Percentiles rank a stretch among this genome's conserved stretches.
Conservation (phyloP, 371 early-diverging fungal genomes). For the Mortierella sp. region DNA sequence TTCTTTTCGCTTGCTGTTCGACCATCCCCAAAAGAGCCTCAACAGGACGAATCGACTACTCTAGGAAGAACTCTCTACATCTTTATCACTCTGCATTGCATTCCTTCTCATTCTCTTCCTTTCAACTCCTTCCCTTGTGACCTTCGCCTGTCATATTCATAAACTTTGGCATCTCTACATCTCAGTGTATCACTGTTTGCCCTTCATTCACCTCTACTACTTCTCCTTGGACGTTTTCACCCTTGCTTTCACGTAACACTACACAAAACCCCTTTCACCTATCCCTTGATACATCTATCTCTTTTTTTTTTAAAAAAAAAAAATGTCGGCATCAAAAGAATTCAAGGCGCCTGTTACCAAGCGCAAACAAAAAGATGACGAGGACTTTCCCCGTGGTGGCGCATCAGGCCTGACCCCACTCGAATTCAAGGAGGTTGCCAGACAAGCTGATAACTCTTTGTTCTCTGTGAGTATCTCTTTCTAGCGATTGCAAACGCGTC, state of each 20-base stretch:
- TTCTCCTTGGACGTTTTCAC: background rate
- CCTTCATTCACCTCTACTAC: background rate
- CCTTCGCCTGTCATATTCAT: too few relatives aligned
- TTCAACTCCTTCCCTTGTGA: background rate
- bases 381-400: conserved; percentile 86
- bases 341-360: conserved; percentile 53
- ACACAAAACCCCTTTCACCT: background rate
- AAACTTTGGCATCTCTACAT: too few relatives aligned
- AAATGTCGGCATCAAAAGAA: conserved; percentile 40
- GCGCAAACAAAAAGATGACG: conserved; percentile 45
- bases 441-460: conserved; percentile 69
- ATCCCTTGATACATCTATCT: too few relatives aligned
- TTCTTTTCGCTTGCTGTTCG: too few relatives aligned
- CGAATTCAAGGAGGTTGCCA: conserved; percentile 81
- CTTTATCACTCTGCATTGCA: background rate
- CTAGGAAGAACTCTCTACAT: too few relatives aligned
- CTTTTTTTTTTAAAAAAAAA: conserved; percentile 7
- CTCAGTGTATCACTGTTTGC: background rate
- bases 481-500: too few relatives aligned
- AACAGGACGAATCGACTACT: too few relatives aligned
- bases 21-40: too few relatives aligned
- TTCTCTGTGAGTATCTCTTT: conserved; percentile 36
- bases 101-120: background rate
- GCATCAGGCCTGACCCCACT: conserved; percentile 82
- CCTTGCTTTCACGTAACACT: background rate